Base-by-base conservation (phyloP, 2,329 filamentous ascomycete species). In the Xylaria sp. region DNA sequence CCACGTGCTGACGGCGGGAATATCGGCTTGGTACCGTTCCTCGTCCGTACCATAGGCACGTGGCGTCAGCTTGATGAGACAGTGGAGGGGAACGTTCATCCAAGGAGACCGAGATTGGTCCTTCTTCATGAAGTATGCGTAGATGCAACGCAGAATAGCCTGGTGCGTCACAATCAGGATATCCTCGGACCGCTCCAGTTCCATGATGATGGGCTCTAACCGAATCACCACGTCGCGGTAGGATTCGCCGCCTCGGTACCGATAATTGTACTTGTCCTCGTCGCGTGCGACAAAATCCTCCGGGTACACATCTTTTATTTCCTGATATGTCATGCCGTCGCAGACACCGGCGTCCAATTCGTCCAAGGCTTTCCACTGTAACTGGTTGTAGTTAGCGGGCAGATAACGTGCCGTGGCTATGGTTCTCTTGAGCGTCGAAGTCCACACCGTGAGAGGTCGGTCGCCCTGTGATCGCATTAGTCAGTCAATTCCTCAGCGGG, bases 201-300 rank as follows among this genome's bases (percentile, higher is more conserved):
- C 95, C 95, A 99, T 99, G 79, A 99, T 99, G 78, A 99, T 99
- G 64, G 95, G 95, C 74, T 99, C 95, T 0, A 99, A 87, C 0
- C 95, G 92, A 72, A 97, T 98, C 40, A 99, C 95, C 1, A 99
- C 94, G 73, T 99, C 95, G 58, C 94, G 91, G 77, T 99, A 89
- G 63, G 91, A 96, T 79, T 99, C 95, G 55, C 95, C 95, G 65
- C 95, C 95, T 4, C 95, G 90, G 78, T 99, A 99, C 59, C 95
- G 92, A 80, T 99, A 99, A 81, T 99, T 98, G 86, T 98, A 98
- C 79, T 99, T 99, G 83, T 99, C 95, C 68, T 97, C 92, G 76
- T 99, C 95, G 65, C 95, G 92, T 33, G 94, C 93, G 51, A 88
- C 87, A 79, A 99, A 99, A 79, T 99, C 95, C 69, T 97, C 93